Evolutionary conservation across 2,329 filamentous ascomycete species (phyloP).

Genomic region (Macroventuria anomochaeta): DNA sequence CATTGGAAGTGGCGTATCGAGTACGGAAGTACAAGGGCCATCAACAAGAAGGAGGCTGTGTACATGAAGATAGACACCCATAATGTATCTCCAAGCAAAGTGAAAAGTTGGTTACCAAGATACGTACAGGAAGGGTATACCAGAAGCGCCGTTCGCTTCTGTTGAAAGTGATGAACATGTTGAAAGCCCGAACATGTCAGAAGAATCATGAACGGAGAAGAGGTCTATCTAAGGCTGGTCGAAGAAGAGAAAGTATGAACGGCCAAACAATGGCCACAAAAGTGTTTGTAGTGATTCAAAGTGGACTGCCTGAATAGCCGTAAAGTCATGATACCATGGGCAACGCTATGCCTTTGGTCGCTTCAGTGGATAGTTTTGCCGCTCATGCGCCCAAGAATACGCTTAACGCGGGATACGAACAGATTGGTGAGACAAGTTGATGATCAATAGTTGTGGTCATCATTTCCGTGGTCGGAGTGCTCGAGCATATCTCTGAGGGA

Average conservation of each 20-base stretch:
- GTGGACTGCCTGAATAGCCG: slow-evolving; percentile 2
- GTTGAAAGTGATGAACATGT: slow-evolving; percentile 8
- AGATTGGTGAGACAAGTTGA: neutral
- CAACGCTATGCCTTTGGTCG: slow-evolving; percentile 7
- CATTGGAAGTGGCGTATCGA: neutral
- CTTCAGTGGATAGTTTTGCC: slow-evolving; percentile 12
- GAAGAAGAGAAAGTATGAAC: slow-evolving; percentile 2
- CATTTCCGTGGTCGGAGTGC: slow-evolving; percentile 37
- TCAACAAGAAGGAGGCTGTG: neutral
- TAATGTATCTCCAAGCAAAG: neutral
- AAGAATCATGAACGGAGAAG: slow-evolving; percentile 7
- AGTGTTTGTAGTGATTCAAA: neutral
- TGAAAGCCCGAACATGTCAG: slow-evolving; percentile 12
- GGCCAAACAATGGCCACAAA: neutral
- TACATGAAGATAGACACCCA: neutral
- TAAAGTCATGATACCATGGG: slow-evolving; percentile 11
- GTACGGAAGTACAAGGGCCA: slow-evolving; percentile 1
- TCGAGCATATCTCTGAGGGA: slow-evolving; percentile 48
- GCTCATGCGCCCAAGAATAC: slow-evolving; percentile 6
- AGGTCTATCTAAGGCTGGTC: neutral
- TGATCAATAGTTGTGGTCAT: slow-evolving; percentile 32
- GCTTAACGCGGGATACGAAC: slow-evolving; percentile 10
- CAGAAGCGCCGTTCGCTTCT: slow-evolving; percentile 29
- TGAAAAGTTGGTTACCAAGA: slow-evolving; percentile 16
- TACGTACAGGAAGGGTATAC: slow-evolving; percentile 49